Base-by-base conservation (phyloP, 2,329 filamentous ascomycete species). In the Rugonectria rugulosa region DNA sequence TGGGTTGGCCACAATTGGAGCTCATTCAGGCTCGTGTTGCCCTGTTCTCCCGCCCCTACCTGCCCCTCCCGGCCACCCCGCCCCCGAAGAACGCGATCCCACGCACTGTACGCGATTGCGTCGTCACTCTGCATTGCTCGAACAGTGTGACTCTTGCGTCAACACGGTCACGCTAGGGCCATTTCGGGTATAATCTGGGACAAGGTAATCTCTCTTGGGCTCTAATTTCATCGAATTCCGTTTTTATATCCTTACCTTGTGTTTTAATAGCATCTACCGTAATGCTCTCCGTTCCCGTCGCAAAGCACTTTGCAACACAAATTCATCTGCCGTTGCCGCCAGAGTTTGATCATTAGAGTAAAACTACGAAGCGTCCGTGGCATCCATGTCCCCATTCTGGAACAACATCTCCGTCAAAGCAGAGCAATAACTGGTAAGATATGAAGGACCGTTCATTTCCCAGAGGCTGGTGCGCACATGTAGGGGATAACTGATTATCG, bases 201-300 rank as follows among this genome's bases (percentile, higher is more conserved):
- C 63, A 68, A 15, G 29, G 51, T 59, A 70, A 66, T 70, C 55
- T 70, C 65, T 66, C 57, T 50, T 54, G 51, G 66, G 64, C 34
- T 46, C 48, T 67, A 66, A 71, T 70, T 65, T 70, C 56, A 60
- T 60, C 51, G 47, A 57, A 61, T 63, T 67, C 63, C 63, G 64
- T 56, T 63, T 63, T 57, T 59, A 60, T 63, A 65, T 56, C 54
- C 17, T 26, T 17, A 20, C 20, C 36, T 40, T 34, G 31, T 15
- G 14, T 34, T n/a, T n/a, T n/a, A n/a, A n/a, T n/a, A n/a, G n/a
- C n/a, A n/a, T n/a, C n/a, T n/a, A n/a, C n/a, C n/a, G n/a, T n/a
- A n/a, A n/a, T n/a, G n/a, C 31, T 7, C 31, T 38, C 34, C 8
- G 34, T 20, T 43, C 24, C 19, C 32, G 48, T 15, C 15, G 24